These are phyloP conservation scores for Schwanniomyces pseudopolymorphus DNA, from an alignment of 805 yeast species.

Conservation along the genomic window DNA sequence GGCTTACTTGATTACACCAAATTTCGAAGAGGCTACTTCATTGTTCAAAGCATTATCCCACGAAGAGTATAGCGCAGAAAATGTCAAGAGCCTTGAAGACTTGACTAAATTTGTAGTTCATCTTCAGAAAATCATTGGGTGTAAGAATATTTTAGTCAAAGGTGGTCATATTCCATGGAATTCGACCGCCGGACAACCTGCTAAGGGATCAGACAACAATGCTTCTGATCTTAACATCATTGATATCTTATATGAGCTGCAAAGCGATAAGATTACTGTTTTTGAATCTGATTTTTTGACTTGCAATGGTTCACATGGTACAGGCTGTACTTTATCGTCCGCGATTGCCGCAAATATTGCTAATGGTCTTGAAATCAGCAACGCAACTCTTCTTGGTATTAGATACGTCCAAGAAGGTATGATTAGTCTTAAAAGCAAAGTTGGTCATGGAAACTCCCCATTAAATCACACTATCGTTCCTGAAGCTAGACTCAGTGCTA, in stretches of 20 bases:
- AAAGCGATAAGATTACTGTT: constrained; percentile 31
- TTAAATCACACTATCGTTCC: constrained; percentile 61
- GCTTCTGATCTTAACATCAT: constrained; percentile 32
- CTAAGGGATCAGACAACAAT: constrained; percentile 2
- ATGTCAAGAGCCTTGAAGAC: constrained; percentile 34
- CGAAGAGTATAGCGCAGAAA: constrained; percentile 16
- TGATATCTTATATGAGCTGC: constrained; percentile 54
- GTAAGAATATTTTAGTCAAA: constrained; percentile 62
- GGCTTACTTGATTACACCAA: constrained; percentile 73
- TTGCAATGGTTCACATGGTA: constrained; percentile 74
- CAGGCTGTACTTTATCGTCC: constrained; percentile 87
- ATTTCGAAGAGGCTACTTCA: constrained; percentile 60
- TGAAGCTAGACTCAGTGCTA: constrained; percentile 6
- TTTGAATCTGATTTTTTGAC: constrained; percentile 47
- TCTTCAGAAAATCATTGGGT: constrained; percentile 31
- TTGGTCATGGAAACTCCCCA: constrained; percentile 68
- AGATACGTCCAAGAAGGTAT: constrained; percentile 69
- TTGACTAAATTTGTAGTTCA: constrained; percentile 18
- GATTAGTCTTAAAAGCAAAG: constrained; percentile 36
- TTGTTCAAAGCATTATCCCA: constrained; percentile 32
- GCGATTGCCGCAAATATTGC: constrained; percentile 78
- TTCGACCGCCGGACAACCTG: constrained; percentile 10
- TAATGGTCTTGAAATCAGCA: constrained; percentile 42
- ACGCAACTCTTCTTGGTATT: constrained; percentile 57
- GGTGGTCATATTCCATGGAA: constrained; percentile 74